phyloP scores from a whole-genome alignment of 2,329 filamentous ascomycete species.

The Sporothrix phasma region DNA sequence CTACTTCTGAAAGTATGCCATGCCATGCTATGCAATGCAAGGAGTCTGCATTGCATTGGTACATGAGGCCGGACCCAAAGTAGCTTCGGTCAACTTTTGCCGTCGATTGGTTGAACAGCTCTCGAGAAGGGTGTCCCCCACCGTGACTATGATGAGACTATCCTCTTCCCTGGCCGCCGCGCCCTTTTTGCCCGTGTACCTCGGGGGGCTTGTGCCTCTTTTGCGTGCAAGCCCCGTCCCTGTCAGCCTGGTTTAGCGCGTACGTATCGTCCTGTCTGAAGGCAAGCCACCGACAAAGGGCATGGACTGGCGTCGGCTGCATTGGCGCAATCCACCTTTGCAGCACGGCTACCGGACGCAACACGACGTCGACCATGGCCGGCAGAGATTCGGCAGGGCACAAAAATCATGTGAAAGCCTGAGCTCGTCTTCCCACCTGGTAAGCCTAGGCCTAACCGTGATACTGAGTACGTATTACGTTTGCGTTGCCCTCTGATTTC shows the following conservation, averaged over 20 bases:
- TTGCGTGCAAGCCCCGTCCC: not conserved
- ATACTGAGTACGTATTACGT: too few species aligned
- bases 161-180: not conserved
- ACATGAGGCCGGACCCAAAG: not conserved
- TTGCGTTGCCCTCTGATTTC: too few species aligned
- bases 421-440: too few species aligned
- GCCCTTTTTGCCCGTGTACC: not conserved
- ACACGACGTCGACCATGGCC: not conserved
- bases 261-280: not conserved
- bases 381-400: not conserved
- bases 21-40: not conserved
- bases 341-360: not conserved
- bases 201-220: not conserved
- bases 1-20: too few species aligned
- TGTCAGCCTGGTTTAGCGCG: not conserved
- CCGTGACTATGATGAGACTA: not conserved
- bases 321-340: not conserved
- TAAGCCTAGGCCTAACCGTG: too few species aligned
- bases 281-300: not conserved
- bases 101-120: not conserved
- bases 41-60: not conserved
- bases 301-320: not conserved
- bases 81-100: not conserved
- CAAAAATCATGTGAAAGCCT: too few species aligned
- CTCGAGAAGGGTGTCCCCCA: not conserved